Evolutionary conservation across 805 yeast species (phyloP).

Genomic region (Saccharomycopsis fibuligera): DNA sequence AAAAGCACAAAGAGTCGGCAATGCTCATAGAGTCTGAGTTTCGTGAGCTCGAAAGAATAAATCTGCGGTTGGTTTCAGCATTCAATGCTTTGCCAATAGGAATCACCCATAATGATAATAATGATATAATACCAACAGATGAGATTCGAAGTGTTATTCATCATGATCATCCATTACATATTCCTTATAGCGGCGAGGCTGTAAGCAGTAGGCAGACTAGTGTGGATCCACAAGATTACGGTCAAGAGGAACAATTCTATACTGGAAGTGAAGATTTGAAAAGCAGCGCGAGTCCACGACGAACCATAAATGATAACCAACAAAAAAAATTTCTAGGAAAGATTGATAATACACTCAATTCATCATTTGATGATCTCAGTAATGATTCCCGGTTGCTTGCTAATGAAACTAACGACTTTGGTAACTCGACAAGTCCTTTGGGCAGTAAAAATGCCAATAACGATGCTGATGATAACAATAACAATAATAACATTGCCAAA

Average conservation of each 20-base stretch:
- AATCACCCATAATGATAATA: not conserved
- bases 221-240: too few relatives aligned
- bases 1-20: constrained; percentile 8
- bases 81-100: not conserved
- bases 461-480: not conserved
- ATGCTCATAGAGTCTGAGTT: constrained; percentile 7
- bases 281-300: too few relatives aligned
- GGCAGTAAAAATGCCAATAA: not conserved
- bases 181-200: too few relatives aligned
- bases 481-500: not conserved
- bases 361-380: too few relatives aligned
- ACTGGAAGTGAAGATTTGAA: too few relatives aligned
- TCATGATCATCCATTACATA: too few relatives aligned
- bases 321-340: too few relatives aligned
- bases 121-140: not conserved
- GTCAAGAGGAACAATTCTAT: too few relatives aligned
- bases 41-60: not conserved
- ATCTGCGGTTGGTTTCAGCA: not conserved
- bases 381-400: too few relatives aligned
- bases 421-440: not conserved
- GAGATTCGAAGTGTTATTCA: not conserved
- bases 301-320: too few relatives aligned
- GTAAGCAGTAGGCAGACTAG: too few relatives aligned
- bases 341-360: too few relatives aligned
- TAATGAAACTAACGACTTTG: not conserved